Conservation (phyloP, 1,284 basidiomycete species). For the Butyriboletus appendiculatus region DNA sequence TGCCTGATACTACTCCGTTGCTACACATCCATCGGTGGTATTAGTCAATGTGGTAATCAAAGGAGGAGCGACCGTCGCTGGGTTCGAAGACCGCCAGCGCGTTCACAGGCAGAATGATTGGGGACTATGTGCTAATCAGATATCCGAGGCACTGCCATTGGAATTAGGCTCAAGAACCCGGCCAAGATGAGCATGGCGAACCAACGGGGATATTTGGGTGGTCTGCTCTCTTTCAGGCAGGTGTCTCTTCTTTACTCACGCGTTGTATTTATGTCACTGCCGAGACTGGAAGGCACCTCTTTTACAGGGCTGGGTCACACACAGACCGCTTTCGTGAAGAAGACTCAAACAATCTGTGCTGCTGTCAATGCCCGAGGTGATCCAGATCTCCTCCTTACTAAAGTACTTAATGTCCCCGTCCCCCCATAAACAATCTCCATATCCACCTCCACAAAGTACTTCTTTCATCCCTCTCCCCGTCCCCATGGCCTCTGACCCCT, state of each 20-base stretch:
- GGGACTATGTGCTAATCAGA: conserved; percentile 32
- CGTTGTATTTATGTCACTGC: conserved; percentile 39
- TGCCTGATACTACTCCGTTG: neutral
- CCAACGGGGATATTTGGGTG: conserved; percentile 28
- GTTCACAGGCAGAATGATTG: conserved; percentile 32
- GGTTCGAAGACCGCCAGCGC: conserved; percentile 24
- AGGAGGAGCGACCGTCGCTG: conserved; percentile 21
- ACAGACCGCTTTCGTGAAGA: conserved; percentile 38
- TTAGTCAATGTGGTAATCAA: conserved; percentile 6
- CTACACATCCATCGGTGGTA: conserved; percentile 9
- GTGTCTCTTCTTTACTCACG: conserved; percentile 34
- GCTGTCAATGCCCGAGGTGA: conserved; percentile 38
- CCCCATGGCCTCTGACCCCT: conserved; percentile 39
- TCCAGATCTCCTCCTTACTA: conserved; percentile 37
- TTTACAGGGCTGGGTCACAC: conserved; percentile 36
- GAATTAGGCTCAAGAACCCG: conserved; percentile 38
- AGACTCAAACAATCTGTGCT: conserved; percentile 33
- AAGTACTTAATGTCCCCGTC: conserved; percentile 40
- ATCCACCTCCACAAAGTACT: conserved; percentile 35
- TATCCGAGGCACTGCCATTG: conserved; percentile 41
- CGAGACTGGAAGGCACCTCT: conserved; percentile 37
- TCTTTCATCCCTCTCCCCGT: conserved; percentile 23
- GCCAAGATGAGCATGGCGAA: conserved; percentile 5
- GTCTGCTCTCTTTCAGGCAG: conserved; percentile 28
- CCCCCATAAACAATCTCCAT: conserved; percentile 27